These are phyloP conservation scores for Zarea fungicola DNA, from an alignment of 2,329 filamentous ascomycete species.

Conservation along the genomic window DNA sequence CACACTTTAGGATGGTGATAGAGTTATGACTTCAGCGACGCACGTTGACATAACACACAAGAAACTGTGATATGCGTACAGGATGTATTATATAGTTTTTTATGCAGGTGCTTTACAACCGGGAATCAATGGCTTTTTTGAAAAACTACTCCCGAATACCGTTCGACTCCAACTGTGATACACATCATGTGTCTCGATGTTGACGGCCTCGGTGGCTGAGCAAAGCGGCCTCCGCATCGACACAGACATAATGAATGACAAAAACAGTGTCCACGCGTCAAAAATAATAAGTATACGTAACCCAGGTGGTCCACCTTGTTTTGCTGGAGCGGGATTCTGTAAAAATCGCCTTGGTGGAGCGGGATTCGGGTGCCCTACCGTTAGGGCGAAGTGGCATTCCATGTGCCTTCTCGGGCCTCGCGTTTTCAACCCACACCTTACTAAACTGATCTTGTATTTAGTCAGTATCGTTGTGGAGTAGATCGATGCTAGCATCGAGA, in stretches of 20 bases:
- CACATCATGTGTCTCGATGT: neutral
- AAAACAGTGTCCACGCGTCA: neutral
- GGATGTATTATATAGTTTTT: no score
- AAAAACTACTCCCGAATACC: neutral
- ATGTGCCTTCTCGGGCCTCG: conserved; percentile 2
- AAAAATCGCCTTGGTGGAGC: conserved; percentile 2
- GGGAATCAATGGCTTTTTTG: neutral
- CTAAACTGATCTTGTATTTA: neutral
- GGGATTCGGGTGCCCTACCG: conserved; percentile 10
- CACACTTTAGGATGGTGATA: no score
- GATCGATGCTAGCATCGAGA: conserved; percentile 8
- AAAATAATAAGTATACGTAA: neutral
- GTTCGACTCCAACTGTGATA: neutral
- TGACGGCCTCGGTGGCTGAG: conserved; percentile 9
- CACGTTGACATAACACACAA: no score
- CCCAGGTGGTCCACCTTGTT: neutral
- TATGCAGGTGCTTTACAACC: no score
- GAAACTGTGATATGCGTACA: no score
- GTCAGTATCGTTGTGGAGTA: neutral
- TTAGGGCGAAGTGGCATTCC: conserved; percentile 4
- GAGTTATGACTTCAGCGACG: no score
- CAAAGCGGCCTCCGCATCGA: neutral
- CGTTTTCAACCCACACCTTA: neutral
- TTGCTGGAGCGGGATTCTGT: neutral
- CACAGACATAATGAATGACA: no score